Conservation (phyloP, 1,284 basidiomycete genomes). For the Ceratobasidium sp. region DNA sequence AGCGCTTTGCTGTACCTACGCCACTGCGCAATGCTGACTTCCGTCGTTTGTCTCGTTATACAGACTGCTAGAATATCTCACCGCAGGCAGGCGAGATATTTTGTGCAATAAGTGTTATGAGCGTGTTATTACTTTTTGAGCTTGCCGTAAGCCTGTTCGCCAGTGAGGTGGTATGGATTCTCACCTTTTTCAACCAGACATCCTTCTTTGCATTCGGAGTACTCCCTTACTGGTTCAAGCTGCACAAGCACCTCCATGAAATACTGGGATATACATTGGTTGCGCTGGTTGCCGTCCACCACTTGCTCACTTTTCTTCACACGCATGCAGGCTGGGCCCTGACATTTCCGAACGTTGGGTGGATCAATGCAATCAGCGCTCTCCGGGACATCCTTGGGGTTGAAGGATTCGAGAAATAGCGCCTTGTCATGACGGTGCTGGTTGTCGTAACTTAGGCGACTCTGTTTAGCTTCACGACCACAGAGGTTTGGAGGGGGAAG, state of each 20-base stretch:
- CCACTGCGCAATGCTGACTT: too few relatives aligned
- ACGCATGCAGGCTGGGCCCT: conserved; percentile 45
- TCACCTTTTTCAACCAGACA: not conserved
- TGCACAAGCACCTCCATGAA: conserved; percentile 48
- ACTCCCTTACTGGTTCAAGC: conserved; percentile 48
- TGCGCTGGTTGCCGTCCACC: too few relatives aligned
- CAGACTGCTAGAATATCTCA: conserved; percentile 29
- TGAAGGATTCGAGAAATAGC: conserved; percentile 34
- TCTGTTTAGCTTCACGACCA: conserved; percentile 25
- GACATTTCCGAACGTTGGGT: conserved; percentile 48
- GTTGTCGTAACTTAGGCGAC: conserved; percentile 37
- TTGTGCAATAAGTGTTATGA: conserved; percentile 43
- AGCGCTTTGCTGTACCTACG: too few relatives aligned
- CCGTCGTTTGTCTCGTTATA: too few relatives aligned
- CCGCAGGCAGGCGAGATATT: conserved; percentile 47
- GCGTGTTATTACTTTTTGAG: conserved; percentile 45
- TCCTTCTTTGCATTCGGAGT: conserved; percentile 36
- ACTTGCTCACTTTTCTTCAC: not conserved
- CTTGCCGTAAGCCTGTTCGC: conserved; percentile 43
- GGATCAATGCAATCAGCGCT: conserved; percentile 45
- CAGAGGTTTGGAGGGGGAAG: conserved; percentile 36
- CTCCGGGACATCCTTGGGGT: conserved; percentile 45
- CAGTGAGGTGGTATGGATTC: not conserved
- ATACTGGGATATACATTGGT: conserved; percentile 46
- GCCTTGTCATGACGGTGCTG: conserved; percentile 33